Evolutionary conservation across 148 eudicot genomes (phyloP).

Genomic region (Amaranthus palmeri): DNA sequence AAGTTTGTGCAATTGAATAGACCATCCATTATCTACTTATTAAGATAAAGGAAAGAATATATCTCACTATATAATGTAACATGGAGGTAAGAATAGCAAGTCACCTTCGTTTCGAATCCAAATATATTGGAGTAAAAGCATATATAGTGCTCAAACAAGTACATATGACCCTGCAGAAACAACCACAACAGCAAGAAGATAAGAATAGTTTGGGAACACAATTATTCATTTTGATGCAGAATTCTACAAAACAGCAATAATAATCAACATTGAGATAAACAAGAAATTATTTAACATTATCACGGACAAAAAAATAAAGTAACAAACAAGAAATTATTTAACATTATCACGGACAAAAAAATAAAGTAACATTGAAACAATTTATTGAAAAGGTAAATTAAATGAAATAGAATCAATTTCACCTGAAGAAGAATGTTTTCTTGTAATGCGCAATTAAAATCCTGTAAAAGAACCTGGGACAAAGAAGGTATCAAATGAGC

Average conservation of each 20-base stretch:
- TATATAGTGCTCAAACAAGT: constrained; percentile 68
- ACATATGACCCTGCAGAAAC: constrained; percentile 96
- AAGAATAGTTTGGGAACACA: constrained; percentile 3
- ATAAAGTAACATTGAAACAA: background rate
- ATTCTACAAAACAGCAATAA: background rate
- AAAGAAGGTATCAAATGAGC: constrained; percentile 14
- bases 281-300: constrained; percentile 1
- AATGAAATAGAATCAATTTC: constrained; percentile 1
- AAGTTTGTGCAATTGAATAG: background rate
- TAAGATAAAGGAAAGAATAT: constrained; percentile 1
- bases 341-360: background rate
- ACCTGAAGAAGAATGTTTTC: constrained; percentile 98
- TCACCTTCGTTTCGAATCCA: constrained; percentile 98
- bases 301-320: background rate
- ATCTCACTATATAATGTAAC: background rate
- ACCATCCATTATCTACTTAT: background rate
- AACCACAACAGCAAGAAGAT: constrained; percentile 14
- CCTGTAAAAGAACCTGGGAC: constrained; percentile 75
- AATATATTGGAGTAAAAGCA: constrained; percentile 96
- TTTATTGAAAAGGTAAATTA: constrained; percentile 3
- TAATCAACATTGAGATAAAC: background rate
- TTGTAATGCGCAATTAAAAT: constrained; percentile 96
- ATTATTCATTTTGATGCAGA: constrained; percentile 2
- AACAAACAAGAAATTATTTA: background rate
- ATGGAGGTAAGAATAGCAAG: background rate